phyloP scores from a whole-genome alignment of 2,329 filamentous ascomycete species.

The Talaromyces sp. region DNA sequence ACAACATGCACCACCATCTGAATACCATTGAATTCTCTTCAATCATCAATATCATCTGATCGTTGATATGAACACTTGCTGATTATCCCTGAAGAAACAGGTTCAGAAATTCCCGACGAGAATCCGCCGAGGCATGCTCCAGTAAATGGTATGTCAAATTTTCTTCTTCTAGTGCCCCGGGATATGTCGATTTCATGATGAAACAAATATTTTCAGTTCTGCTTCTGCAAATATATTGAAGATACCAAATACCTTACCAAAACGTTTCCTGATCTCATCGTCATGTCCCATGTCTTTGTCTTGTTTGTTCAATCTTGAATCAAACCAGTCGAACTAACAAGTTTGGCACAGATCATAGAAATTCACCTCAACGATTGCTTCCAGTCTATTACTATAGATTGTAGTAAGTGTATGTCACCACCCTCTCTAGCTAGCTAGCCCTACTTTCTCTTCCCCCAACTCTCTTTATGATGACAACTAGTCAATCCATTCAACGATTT shows the following conservation, averaged over 20 bases:
- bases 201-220: conserved; percentile 58
- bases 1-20: conserved; percentile 64
- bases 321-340: conserved; percentile 7
- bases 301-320: not conserved
- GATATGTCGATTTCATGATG: conserved; percentile 39
- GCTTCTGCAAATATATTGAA: conserved; percentile 60
- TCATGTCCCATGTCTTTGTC: conserved; percentile 10
- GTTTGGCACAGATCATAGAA: not conserved
- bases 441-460: conserved; percentile 2
- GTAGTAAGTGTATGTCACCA: conserved; percentile 11
- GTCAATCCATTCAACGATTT: conserved; percentile 62
- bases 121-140: not conserved
- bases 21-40: conserved; percentile 24
- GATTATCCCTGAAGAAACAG: conserved; percentile 3
- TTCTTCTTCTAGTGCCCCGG: not conserved
- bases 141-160: conserved; percentile 8
- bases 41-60: not conserved
- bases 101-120: not conserved
- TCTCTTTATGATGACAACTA: conserved; percentile 55
- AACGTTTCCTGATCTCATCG: conserved; percentile 45
- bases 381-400: not conserved
- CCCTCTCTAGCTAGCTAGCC: conserved; percentile 14
- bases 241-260: conserved; percentile 59
- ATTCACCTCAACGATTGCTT: not conserved
- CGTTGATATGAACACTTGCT: not conserved